These are phyloP conservation scores for Metschnikowia kofuensis DNA, from an alignment of 805 yeast species.

Conservation along the genomic window DNA sequence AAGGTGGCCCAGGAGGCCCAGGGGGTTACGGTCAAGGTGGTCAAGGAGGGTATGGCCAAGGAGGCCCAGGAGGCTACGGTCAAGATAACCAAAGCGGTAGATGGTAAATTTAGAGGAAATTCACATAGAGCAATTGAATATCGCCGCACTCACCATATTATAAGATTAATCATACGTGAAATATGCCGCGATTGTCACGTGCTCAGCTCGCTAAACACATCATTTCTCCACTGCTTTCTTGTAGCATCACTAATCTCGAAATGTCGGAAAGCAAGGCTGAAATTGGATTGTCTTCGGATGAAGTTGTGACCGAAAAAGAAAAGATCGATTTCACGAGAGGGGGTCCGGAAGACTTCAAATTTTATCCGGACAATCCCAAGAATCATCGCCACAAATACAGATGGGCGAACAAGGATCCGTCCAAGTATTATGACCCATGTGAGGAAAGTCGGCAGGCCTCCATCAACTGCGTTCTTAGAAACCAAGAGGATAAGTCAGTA, in stretches of 20 bases:
- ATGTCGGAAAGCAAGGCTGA: conserved; percentile 3
- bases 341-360: conserved; percentile 50
- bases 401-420: conserved; percentile 73
- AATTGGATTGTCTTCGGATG: conserved; percentile 18
- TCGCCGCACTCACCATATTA: background rate
- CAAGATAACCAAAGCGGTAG: conserved; percentile 10
- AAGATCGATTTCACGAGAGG: conserved; percentile 59
- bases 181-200: background rate
- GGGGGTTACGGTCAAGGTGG: conserved; percentile 15
- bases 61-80: background rate
- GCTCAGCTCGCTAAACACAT: background rate
- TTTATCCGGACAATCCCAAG: conserved; percentile 87
- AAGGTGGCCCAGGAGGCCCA: conserved; percentile 17
- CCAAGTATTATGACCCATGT: conserved; percentile 91
- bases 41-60: background rate
- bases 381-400: conserved; percentile 62
- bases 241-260: background rate
- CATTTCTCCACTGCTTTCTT: background rate
- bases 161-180: too few species aligned
- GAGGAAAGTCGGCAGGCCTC: conserved; percentile 87
- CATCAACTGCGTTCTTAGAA: conserved; percentile 74
- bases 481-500: conserved; percentile 64
- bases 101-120: conserved; percentile 2
- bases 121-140: background rate
- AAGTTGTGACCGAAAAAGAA: conserved; percentile 31